Evolutionary conservation across 306 rosid genomes (phyloP).

Genomic region (Carpinus viminea): DNA sequence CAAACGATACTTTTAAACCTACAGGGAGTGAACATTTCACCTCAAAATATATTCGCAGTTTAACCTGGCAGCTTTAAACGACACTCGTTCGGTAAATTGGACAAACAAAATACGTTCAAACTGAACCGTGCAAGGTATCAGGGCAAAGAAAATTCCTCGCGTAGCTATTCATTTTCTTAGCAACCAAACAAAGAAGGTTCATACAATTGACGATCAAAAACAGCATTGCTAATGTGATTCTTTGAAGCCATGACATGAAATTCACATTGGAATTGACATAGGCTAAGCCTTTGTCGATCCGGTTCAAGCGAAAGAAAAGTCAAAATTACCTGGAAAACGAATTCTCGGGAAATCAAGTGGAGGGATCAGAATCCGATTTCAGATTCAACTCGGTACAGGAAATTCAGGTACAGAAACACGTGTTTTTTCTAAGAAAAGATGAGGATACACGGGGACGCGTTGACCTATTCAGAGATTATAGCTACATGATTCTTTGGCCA

Average conservation of each 20-base stretch:
- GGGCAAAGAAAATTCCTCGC: background rate
- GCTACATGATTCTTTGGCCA: background rate
- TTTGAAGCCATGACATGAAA: background rate
- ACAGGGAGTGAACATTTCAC: background rate
- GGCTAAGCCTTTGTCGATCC: background rate
- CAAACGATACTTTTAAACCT: background rate
- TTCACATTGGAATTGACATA: background rate
- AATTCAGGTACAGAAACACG: background rate
- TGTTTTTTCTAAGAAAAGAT: background rate
- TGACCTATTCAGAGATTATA: background rate
- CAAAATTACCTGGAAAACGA: constrained; percentile 17
- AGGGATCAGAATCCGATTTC: background rate
- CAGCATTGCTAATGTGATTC: background rate
- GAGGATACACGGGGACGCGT: background rate
- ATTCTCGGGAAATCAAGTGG: background rate
- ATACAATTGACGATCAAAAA: background rate
- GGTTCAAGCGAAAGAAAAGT: background rate
- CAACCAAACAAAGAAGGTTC: background rate
- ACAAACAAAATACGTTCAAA: background rate
- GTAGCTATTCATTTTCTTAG: background rate
- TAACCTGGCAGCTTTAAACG: background rate
- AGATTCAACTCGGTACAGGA: background rate
- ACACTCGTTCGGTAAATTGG: background rate
- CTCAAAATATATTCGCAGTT: background rate
- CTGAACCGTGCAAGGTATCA: background rate